phyloP scores from a whole-genome alignment of 371 early-diverging fungal genomes.

The Mucor plumbeus region DNA sequence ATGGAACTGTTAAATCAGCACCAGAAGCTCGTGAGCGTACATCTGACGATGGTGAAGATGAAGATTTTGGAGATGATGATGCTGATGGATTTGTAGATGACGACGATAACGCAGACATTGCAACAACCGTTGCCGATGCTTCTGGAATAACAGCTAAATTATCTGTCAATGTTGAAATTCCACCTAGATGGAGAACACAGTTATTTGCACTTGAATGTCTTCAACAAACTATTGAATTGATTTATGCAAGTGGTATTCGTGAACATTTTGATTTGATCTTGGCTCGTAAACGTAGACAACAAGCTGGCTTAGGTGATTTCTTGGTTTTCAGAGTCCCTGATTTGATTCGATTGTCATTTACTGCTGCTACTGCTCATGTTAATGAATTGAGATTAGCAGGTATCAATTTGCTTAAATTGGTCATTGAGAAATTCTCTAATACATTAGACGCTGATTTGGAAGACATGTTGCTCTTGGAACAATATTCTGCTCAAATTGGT shows the following conservation, averaged over 20 bases:
- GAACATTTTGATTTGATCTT: constrained; percentile 76
- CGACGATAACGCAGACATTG: constrained; percentile 52
- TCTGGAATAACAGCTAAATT: constrained; percentile 46
- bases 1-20: constrained; percentile 1
- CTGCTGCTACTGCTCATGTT: constrained; percentile 83
- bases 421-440: constrained; percentile 71
- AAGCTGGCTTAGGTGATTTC: constrained; percentile 69
- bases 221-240: constrained; percentile 67
- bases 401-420: constrained; percentile 70
- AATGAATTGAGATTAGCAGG: constrained; percentile 83
- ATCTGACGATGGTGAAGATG: constrained; percentile 30
- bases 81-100: constrained; percentile 51
- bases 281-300: constrained; percentile 64
- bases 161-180: constrained; percentile 58
- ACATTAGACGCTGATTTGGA: constrained; percentile 84
- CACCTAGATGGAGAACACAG: constrained; percentile 92
- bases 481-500: constrained; percentile 90
- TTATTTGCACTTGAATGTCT: constrained; percentile 82
- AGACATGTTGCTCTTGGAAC: constrained; percentile 80
- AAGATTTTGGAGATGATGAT: constrained; percentile 48
- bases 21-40: constrained; percentile 22
- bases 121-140: constrained; percentile 53
- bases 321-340: constrained; percentile 81
- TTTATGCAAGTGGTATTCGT: constrained; percentile 58
- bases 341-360: constrained; percentile 85